Conservation (phyloP, 371 early-diverging fungal genomes). For the Vavraia culicis region DNA sequence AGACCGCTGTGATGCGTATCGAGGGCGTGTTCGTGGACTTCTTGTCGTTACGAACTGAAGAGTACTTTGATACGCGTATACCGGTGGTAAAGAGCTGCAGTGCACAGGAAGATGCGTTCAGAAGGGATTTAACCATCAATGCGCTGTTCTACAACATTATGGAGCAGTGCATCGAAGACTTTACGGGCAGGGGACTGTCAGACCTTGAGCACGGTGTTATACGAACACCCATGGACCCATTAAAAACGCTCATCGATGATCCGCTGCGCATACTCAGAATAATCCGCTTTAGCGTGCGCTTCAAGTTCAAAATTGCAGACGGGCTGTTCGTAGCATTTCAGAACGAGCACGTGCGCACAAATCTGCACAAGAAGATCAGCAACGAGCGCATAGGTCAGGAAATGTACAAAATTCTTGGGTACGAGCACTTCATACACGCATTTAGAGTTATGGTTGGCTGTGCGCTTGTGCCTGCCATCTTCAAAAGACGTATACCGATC, state of each 20-base stretch:
- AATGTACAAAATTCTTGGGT: slow-evolving; percentile 69
- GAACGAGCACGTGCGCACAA: slow-evolving; percentile 34
- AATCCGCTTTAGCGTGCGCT: slow-evolving; percentile 74
- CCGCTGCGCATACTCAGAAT: slow-evolving; percentile 82
- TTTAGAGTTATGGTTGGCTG: too few relatives aligned
- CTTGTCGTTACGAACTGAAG: slow-evolving; percentile 73
- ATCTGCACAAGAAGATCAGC: slow-evolving; percentile 62
- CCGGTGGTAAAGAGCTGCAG: slow-evolving; percentile 68
- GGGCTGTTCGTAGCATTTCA: slow-evolving; percentile 48
- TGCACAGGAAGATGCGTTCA: slow-evolving; percentile 72
- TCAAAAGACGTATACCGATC: too few relatives aligned
- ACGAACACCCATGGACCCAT: slow-evolving; percentile 71
- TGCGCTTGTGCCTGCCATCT: too few relatives aligned
- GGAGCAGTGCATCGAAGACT: slow-evolving; percentile 67
- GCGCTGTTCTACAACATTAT: slow-evolving; percentile 85
- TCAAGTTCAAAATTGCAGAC: slow-evolving; percentile 54
- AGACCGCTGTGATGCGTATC: slow-evolving; percentile 71
- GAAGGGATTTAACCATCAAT: slow-evolving; percentile 92
- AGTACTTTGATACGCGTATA: slow-evolving; percentile 60
- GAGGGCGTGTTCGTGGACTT: slow-evolving; percentile 68
- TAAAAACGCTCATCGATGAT: slow-evolving; percentile 77
- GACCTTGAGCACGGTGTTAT: slow-evolving; percentile 40
- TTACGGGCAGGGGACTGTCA: slow-evolving; percentile 48
- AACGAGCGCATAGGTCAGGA: slow-evolving; percentile 79
- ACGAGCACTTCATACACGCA: slow-evolving; percentile 21